phyloP scores from a whole-genome alignment of 2,329 filamentous ascomycete genomes.

The Dryadomyces sulphureus region DNA sequence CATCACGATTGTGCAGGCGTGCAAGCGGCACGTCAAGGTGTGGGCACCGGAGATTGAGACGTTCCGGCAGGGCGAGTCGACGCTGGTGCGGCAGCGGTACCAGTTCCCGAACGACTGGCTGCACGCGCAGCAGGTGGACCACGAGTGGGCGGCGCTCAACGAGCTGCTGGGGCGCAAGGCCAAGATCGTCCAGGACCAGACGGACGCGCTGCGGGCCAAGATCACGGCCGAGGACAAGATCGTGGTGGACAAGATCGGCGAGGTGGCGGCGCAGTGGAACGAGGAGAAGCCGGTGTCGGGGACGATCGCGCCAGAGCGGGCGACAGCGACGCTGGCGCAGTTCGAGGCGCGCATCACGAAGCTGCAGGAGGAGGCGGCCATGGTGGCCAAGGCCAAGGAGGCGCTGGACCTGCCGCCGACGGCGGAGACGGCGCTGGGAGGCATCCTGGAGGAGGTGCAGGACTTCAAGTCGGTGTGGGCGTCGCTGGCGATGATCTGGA shows the following conservation, averaged over 20 bases:
- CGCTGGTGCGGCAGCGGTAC: conserved; percentile 78
- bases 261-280: conserved; percentile 79
- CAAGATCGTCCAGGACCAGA: conserved; percentile 93
- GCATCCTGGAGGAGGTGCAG: conserved; percentile 86
- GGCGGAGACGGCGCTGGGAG: conserved; percentile 65
- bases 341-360: conserved; percentile 79
- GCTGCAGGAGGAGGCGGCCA: conserved; percentile 75
- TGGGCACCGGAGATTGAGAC: conserved; percentile 95
- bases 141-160: conserved; percentile 86
- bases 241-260: conserved; percentile 72
- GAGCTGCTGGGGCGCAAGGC: conserved; percentile 85
- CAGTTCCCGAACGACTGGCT: conserved; percentile 92
- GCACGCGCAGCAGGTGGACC: conserved; percentile 88
- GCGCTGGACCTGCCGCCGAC: conserved; percentile 78
- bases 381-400: conserved; percentile 94
- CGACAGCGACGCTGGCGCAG: conserved; percentile 62
- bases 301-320: conserved; percentile 78
- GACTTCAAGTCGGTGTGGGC: conserved; percentile 99
- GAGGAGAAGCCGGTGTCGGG: conserved; percentile 95
- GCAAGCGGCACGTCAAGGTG: conserved; percentile 79
- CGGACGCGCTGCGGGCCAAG: conserved; percentile 86
- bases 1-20: conserved; percentile 94
- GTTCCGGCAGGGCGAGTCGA: conserved; percentile 91
- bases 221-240: conserved; percentile 88
- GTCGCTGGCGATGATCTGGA: conserved; percentile 89